Conservation (phyloP, 2,329 filamentous ascomycete genomes). For the Fusarium protoensiforme region DNA sequence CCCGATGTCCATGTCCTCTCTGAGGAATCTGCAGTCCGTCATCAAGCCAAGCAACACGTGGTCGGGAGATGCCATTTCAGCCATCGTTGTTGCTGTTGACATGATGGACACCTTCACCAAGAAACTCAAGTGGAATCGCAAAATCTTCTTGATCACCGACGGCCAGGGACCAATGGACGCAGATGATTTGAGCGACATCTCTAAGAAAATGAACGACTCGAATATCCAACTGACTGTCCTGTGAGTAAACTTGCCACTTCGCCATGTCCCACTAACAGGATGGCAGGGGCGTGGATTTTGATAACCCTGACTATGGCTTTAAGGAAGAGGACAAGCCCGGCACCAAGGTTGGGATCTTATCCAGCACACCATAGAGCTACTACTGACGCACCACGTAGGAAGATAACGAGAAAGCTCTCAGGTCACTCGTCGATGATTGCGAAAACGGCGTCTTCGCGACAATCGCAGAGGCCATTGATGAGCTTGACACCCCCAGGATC, state of each 20-base stretch:
- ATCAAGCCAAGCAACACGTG: conserved; percentile 76
- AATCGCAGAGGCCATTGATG: conserved; percentile 83
- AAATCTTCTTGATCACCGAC: conserved; percentile 88
- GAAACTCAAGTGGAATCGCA: conserved; percentile 82
- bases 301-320: conserved; percentile 88
- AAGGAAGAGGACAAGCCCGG: conserved; percentile 88
- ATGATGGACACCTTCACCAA: conserved; percentile 86
- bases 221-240: conserved; percentile 83
- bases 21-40: conserved; percentile 71
- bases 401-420: conserved; percentile 78
- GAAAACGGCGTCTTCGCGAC: conserved; percentile 80
- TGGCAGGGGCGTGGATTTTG: conserved; percentile 87
- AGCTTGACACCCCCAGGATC: conserved; percentile 79
- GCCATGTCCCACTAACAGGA: conserved; percentile 28
- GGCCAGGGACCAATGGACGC: conserved; percentile 78
- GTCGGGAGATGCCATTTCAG: conserved; percentile 86
- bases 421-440: conserved; percentile 73
- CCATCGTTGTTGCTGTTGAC: conserved; percentile 84
- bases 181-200: conserved; percentile 77
- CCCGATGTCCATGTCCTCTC: conserved; percentile 71
- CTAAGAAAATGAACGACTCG: conserved; percentile 77
- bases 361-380: background rate
- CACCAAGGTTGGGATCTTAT: conserved; percentile 68
- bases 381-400: conserved; percentile 42
- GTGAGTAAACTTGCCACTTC: conserved; percentile 60